A percentile compares a stretch with the other conserved stretches of the same genome.
phyloP scores from a whole-genome alignment of 2,329 filamentous ascomycete species.

The Atkinsonella texensis region DNA sequence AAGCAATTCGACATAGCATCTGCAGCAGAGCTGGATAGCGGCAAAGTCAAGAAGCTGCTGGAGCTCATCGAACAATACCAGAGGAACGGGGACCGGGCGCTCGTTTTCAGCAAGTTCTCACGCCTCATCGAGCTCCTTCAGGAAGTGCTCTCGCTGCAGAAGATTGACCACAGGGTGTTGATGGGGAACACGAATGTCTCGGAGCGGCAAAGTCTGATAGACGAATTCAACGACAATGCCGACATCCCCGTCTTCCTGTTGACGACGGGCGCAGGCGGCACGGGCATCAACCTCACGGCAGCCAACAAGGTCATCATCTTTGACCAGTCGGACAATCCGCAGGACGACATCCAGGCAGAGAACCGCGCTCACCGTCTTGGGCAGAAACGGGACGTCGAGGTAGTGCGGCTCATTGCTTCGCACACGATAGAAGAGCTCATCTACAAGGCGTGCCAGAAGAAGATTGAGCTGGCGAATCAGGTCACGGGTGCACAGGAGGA shows the following conservation, averaged over 20 bases:
- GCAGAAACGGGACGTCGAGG: slow-evolving; percentile 81
- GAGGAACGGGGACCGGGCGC: slow-evolving; percentile 68
- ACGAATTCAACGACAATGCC: slow-evolving; percentile 67
- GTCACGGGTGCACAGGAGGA: slow-evolving; percentile 32
- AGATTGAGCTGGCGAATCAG: slow-evolving; percentile 70
- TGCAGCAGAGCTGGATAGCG: slow-evolving; percentile 48
- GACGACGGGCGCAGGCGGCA: slow-evolving; percentile 89
- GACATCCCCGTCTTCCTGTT: slow-evolving; percentile 84
- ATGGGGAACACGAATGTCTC: slow-evolving; percentile 75
- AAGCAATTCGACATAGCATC: slow-evolving; percentile 40
- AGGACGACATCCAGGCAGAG: slow-evolving; percentile 96
- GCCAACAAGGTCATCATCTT: slow-evolving; percentile 98
- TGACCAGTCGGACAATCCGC: slow-evolving; percentile 93
- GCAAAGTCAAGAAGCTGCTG: slow-evolving; percentile 75
- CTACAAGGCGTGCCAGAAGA: slow-evolving; percentile 80
- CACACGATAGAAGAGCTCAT: slow-evolving; percentile 90
- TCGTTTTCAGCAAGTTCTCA: slow-evolving; percentile 91
- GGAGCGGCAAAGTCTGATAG: slow-evolving; percentile 75
- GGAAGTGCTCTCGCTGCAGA: slow-evolving; percentile 61
- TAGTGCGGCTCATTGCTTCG: slow-evolving; percentile 70
- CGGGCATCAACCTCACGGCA: slow-evolving; percentile 87
- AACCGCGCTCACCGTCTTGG: slow-evolving; percentile 93
- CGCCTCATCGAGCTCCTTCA: slow-evolving; percentile 84
- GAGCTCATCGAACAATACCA: slow-evolving; percentile 63
- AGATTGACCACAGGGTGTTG: slow-evolving; percentile 70